phyloP scores from a whole-genome alignment of 495 filamentous ascomycete species.

The Hypoxylon lenormandii region DNA sequence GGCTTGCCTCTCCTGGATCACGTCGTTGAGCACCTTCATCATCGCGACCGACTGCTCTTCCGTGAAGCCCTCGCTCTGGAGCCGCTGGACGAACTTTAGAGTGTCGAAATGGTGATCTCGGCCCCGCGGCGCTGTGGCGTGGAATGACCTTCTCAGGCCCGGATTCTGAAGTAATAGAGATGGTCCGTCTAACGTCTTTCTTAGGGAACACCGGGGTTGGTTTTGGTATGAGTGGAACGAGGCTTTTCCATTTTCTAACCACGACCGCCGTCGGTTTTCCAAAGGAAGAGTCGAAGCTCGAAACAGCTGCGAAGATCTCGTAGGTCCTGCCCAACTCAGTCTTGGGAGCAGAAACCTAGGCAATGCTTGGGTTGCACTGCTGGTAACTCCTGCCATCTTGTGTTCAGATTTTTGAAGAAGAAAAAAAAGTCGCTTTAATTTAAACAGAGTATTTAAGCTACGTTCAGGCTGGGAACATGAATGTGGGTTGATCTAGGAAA shows the following conservation, averaged over 20 bases:
- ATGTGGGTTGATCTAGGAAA: not conserved
- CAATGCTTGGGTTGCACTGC: conserved; percentile 50
- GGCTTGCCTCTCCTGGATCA: conserved; percentile 87
- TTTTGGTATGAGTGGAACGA: conserved; percentile 34
- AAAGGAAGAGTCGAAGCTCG: conserved; percentile 46
- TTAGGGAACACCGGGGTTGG: not conserved
- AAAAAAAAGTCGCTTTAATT: conserved; percentile 5
- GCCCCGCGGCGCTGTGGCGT: conserved; percentile 68
- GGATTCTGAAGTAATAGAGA: conserved; percentile 46
- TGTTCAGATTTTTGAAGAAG: not conserved
- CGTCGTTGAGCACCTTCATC: conserved; percentile 97
- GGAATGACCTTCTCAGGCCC: conserved; percentile 69
- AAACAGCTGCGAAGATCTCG: conserved; percentile 36
- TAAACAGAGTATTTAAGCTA: conserved; percentile 1
- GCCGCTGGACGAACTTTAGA: conserved; percentile 91
- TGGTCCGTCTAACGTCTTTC: conserved; percentile 16
- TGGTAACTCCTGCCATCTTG: conserved; percentile 51
- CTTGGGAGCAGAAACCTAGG: conserved; percentile 67
- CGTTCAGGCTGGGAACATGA: conserved; percentile 9
- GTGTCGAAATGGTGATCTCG: conserved; percentile 98
- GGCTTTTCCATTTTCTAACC: conserved; percentile 32
- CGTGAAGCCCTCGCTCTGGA: conserved; percentile 91
- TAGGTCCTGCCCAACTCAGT: conserved; percentile 63
- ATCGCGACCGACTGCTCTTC: conserved; percentile 94
- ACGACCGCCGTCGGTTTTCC: conserved; percentile 25